Percentiles rank a stretch among this genome's conserved stretches.
phyloP scores from a whole-genome alignment of 257 asterid species.

The Scutellaria baicalensis region DNA sequence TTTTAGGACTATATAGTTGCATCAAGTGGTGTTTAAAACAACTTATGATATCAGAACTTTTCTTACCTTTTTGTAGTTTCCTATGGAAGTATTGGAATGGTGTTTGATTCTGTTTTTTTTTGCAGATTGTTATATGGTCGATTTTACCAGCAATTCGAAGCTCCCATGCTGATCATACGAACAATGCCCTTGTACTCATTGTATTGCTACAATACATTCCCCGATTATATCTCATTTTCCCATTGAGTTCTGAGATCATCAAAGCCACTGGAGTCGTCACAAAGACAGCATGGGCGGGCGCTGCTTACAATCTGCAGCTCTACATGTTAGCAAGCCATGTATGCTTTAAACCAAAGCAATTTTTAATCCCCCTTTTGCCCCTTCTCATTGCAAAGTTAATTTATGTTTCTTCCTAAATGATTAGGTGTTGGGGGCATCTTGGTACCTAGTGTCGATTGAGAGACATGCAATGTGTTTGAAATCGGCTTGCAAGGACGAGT shows the following conservation, averaged over 20 bases:
- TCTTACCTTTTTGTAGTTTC: background rate
- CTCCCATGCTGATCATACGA: constrained; percentile 74
- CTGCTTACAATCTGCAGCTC: constrained; percentile 70
- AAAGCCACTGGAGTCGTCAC: constrained; percentile 87
- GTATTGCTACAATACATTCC: constrained; percentile 69
- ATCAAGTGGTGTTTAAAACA: background rate
- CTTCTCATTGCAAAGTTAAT: background rate
- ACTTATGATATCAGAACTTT: background rate
- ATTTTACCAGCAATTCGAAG: constrained; percentile 75
- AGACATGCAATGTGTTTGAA: constrained; percentile 75
- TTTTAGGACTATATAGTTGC: too few species aligned
- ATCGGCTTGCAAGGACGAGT: constrained; percentile 59
- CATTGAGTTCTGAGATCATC: constrained; percentile 71
- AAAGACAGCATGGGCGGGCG: constrained; percentile 94
- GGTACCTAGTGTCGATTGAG: constrained; percentile 70
- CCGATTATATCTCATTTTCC: constrained; percentile 71
- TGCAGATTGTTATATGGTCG: constrained; percentile 85
- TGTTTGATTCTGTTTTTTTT: background rate
- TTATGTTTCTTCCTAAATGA: background rate
- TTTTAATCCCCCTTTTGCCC: background rate
- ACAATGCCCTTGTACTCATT: constrained; percentile 57
- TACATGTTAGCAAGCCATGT: constrained; percentile 92
- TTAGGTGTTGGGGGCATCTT: constrained; percentile 77
- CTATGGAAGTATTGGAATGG: background rate
- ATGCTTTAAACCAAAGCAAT: background rate